Evolutionary conservation across 495 filamentous ascomycete species (phyloP), one percentile per base, ranked within the genome.

Genomic region (Rhypophila decipiens): DNA sequence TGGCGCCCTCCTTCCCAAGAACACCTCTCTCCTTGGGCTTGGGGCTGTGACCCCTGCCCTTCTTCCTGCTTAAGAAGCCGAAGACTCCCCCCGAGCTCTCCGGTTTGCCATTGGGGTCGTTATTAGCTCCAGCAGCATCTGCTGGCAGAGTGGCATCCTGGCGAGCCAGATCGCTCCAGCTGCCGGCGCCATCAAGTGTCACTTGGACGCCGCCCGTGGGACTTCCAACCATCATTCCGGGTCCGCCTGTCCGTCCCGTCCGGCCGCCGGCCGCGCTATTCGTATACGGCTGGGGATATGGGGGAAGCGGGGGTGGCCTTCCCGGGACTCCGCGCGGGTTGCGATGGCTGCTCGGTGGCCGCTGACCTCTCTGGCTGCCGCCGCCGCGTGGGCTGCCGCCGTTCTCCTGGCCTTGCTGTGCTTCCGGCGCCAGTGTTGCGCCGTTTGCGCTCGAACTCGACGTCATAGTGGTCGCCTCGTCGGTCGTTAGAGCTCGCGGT

Each of bases 11-110:
- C 59, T 96, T 96, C 44, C 93, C 94, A 51, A 98, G 61, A 39
- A 98, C 90, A 41, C 93, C 93, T 15, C 87, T 74, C 61, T 98
- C 93, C 63, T 88, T 88, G 36, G 90, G 90, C 67, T 95, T 96
- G 8, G 93, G 93, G 60, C 90, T 96, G 59, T 86, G 79, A 40
- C 89, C 88, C 34, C 93, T 76, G 4, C 90, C 90, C 73, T 87
- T 95, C 72, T 93, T 94, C 47, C 90, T 75, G 31, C 75, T 83
- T 46, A 96, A 72, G 63, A 98, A 93, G 2, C 89, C 87, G 39
- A 98, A 80, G 79, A 97, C 90, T 33, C 90, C 89, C 24, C 79
- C 82, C 1, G 57, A 56, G 43, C 75, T 66, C 53, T 63, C 65
- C 0, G 42, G 44, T 36, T 66, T 66, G 11, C 55, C 67, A 31